Percentiles rank a stretch among this genome's conserved stretches.
Conservation (phyloP, 164 flowering plant genomes). For the Tinospora cordifolia region DNA sequence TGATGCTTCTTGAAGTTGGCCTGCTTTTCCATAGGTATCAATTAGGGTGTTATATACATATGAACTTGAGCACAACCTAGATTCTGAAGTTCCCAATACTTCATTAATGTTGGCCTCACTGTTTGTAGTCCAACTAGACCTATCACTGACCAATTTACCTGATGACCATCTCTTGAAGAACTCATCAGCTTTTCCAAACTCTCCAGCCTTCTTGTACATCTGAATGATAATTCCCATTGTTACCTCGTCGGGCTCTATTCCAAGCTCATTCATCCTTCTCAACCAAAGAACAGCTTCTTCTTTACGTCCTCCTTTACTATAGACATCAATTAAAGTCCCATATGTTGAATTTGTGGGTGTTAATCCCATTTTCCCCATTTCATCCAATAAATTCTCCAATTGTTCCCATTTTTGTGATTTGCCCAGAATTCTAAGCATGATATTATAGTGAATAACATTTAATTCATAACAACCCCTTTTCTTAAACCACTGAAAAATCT, state of each 20-base stretch:
- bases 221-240: constrained; percentile 83
- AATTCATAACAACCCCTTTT: constrained; percentile 68
- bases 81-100: constrained; percentile 10
- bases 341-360: constrained; percentile 67
- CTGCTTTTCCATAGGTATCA: constrained; percentile 86
- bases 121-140: constrained; percentile 7
- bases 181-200: constrained; percentile 66
- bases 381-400: constrained; percentile 56
- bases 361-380: constrained; percentile 48
- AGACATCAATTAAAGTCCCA: constrained; percentile 85
- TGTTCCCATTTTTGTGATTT: constrained; percentile 55
- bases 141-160: constrained; percentile 16
- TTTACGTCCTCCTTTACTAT: constrained; percentile 72
- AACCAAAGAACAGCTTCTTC: constrained; percentile 69
- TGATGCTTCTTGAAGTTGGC: constrained; percentile 71
- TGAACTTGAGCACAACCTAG: constrained; percentile 35
- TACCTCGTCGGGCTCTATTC: constrained; percentile 85
- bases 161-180: constrained; percentile 73
- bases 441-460: constrained; percentile 92
- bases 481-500: constrained; percentile 86
- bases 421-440: constrained; percentile 76
- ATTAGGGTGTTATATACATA: constrained; percentile 73
- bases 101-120: background rate
- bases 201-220: constrained; percentile 67
- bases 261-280: constrained; percentile 52